Conservation (phyloP, 2,329 filamentous ascomycete species). For the Colletotrichum navitas region DNA sequence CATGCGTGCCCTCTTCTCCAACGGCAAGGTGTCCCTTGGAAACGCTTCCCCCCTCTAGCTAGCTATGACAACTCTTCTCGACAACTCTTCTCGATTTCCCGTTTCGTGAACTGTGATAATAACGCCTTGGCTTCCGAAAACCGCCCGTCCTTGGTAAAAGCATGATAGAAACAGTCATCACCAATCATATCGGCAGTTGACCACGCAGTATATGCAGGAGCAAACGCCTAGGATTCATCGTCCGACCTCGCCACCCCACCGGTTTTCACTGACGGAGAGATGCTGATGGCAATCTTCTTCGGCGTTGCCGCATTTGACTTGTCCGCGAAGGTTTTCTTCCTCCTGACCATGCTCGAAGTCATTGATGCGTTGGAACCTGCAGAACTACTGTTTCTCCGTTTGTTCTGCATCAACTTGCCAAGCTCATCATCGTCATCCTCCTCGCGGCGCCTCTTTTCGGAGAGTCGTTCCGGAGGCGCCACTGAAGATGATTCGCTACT, state of each 20-base stretch:
- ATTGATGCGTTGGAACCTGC: conserved; percentile 56
- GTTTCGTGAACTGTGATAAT: conserved; percentile 35
- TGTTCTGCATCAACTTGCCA: conserved; percentile 80
- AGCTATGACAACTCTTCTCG: conserved; percentile 32
- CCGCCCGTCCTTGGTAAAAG: conserved; percentile 35
- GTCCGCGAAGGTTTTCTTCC: conserved; percentile 61
- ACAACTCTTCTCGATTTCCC: conserved; percentile 37
- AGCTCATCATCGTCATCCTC: conserved; percentile 95
- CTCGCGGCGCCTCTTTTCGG: conserved; percentile 90
- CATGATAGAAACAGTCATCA: conserved; percentile 38
- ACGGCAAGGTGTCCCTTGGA: conserved; percentile 3
- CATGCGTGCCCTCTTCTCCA: conserved; percentile 1
- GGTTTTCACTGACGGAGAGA: conserved; percentile 61
- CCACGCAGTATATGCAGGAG: conserved; percentile 17
- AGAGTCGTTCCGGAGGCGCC: conserved; percentile 79
- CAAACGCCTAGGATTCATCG: conserved; percentile 53
- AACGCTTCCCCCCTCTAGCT: conserved; percentile 20
- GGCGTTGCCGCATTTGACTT: conserved; percentile 56
- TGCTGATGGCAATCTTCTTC: conserved; percentile 71
- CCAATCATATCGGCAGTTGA: conserved; percentile 26
- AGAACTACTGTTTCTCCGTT: conserved; percentile 71
- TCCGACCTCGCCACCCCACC: conserved; percentile 54
- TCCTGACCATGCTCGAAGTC: conserved; percentile 55
- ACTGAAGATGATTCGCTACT: conserved; percentile 47
- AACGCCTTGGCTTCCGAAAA: conserved; percentile 34